These are phyloP conservation scores for Margaritispora aquatica DNA, from an alignment of 495 filamentous ascomycete genomes.

Conservation along the genomic window DNA sequence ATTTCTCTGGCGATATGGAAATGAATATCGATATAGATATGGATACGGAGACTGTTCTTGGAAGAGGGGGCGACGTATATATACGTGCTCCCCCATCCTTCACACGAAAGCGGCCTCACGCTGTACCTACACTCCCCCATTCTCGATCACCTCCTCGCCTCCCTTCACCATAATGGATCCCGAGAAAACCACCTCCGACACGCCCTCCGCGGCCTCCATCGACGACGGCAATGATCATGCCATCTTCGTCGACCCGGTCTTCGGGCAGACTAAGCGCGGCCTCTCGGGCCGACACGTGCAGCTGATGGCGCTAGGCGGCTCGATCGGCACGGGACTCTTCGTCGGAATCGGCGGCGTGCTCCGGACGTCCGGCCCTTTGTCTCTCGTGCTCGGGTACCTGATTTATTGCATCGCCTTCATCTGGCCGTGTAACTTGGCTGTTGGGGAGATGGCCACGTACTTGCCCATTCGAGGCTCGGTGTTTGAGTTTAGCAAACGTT, in stretches of 20 bases:
- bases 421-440: conserved; percentile 30
- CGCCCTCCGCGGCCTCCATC: neutral
- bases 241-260: neutral
- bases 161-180: neutral
- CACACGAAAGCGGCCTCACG: neutral
- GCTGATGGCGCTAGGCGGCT: conserved; percentile 38
- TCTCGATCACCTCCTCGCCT: no score
- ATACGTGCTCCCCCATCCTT: neutral
- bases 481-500: conserved; percentile 36
- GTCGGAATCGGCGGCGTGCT: conserved; percentile 56
- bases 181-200: neutral
- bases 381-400: conserved; percentile 51
- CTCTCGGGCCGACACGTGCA: conserved; percentile 39
- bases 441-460: conserved; percentile 33
- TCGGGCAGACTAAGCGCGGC: conserved; percentile 10
- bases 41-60: no score
- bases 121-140: neutral
- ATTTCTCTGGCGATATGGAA: no score
- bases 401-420: conserved; percentile 38
- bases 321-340: conserved; percentile 51
- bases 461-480: conserved; percentile 35
- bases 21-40: no score
- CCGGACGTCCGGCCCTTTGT: conserved; percentile 53
- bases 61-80: neutral
- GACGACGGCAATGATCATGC: neutral